These are phyloP conservation scores for Lasiosphaeria ovina DNA, from an alignment of 495 filamentous ascomycete species.

Conservation along the genomic window DNA sequence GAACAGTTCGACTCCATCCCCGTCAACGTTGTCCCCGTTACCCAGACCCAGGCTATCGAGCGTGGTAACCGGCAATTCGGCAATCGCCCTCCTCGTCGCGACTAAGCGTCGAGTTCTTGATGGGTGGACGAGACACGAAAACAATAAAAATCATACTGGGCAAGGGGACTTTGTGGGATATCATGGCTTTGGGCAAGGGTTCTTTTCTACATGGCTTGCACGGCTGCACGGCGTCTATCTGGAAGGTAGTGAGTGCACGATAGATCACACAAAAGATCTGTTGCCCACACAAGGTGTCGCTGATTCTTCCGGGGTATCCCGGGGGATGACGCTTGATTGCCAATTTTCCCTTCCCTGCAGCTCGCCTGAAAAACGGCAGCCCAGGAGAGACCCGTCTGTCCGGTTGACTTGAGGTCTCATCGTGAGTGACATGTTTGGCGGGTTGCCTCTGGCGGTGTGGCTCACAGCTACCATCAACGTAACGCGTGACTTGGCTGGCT, in stretches of 20 bases:
- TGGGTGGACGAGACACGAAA: conserved; percentile 14
- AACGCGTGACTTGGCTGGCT: not conserved
- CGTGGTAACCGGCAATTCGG: conserved; percentile 60
- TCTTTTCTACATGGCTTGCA: conserved; percentile 29
- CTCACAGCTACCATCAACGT: not conserved
- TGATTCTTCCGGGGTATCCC: conserved; percentile 58
- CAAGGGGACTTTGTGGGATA: conserved; percentile 24
- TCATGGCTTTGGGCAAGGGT: conserved; percentile 38
- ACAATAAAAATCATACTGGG: conserved; percentile 8
- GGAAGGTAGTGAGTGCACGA: conserved; percentile 45
- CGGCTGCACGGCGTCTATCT: conserved; percentile 44
- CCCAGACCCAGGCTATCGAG: conserved; percentile 82
- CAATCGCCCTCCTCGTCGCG: conserved; percentile 46
- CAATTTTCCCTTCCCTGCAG: conserved; percentile 51
- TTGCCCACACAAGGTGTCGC: conserved; percentile 81
- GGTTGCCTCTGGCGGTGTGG: not conserved
- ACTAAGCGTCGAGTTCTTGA: conserved; percentile 32
- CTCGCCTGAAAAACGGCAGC: conserved; percentile 1
- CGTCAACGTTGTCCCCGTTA: conserved; percentile 86
- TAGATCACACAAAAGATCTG: conserved; percentile 54
- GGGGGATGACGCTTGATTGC: conserved; percentile 89
- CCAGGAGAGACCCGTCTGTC: not conserved
- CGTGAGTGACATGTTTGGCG: not conserved
- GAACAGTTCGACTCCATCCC: conserved; percentile 91
- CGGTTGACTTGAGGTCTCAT: not conserved